Conservation (phyloP, 176 grass and related monocot genomes). For the Guadua angustifolia region DNA sequence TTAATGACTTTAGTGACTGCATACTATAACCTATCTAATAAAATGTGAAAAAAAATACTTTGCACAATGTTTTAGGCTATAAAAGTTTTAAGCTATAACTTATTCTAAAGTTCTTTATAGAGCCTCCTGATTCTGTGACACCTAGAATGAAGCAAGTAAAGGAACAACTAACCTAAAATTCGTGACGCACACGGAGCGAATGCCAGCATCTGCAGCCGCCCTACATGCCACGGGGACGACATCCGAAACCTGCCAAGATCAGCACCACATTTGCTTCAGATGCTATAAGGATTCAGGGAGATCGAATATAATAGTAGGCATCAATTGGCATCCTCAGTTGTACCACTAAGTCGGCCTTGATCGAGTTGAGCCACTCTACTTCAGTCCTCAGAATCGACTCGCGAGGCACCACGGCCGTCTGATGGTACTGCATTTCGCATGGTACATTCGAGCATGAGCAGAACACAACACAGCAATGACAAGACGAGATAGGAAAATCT, state of each 20-base stretch:
- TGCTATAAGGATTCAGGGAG: not conserved
- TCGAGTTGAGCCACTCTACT: constrained; percentile 87
- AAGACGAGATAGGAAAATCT: not conserved
- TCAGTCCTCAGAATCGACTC: constrained; percentile 82
- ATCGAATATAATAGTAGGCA: not conserved
- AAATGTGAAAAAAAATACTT: not conserved
- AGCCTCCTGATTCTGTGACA: not conserved
- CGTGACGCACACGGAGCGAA: constrained; percentile 88
- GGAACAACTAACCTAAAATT: constrained; percentile 76
- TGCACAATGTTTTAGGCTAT: not conserved
- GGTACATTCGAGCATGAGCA: not conserved
- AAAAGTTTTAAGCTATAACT: not conserved
- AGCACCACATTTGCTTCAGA: constrained; percentile 25
- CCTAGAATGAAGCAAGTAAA: not conserved
- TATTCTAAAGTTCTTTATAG: not conserved
- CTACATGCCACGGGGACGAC: constrained; percentile 93
- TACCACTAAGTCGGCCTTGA: constrained; percentile 96
- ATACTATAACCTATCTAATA: not conserved
- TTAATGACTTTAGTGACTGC: not conserved
- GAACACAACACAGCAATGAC: not conserved
- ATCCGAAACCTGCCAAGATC: constrained; percentile 76
- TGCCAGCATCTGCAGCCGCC: constrained; percentile 87
- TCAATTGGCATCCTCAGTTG: not conserved
- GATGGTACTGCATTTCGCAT: constrained; percentile 68
- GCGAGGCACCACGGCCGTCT: constrained; percentile 93